Percentiles rank a stretch among this genome's conserved stretches.
Conservation (phyloP, 176 grass and related monocot genomes). For the Oryza punctata region DNA sequence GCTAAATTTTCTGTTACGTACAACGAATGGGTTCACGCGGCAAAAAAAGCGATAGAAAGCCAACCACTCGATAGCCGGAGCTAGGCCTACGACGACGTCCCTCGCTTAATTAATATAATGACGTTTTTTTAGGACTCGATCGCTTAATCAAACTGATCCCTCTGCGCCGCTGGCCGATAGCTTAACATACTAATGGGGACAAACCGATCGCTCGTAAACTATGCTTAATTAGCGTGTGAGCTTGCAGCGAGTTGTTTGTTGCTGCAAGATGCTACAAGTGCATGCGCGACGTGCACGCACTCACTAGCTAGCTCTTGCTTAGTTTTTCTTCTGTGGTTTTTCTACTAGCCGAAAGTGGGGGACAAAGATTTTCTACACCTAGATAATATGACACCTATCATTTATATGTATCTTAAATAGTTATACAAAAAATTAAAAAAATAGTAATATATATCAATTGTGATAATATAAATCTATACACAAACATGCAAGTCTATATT, state of each 20-base stretch:
- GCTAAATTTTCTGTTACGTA: no score
- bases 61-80: background rate
- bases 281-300: background rate
- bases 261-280: background rate
- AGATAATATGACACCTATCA: no score
- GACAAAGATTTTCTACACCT: no score
- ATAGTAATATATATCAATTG: no score
- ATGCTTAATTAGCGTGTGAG: background rate
- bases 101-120: background rate
- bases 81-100: background rate
- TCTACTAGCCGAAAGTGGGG: background rate
- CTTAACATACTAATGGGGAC: background rate
- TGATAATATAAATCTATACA: no score
- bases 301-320: background rate
- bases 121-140: background rate
- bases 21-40: background rate
- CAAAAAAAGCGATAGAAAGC: background rate
- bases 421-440: no score
- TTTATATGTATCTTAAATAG: no score
- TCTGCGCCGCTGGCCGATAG: background rate
- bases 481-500: no score
- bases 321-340: background rate
- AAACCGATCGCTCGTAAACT: background rate
- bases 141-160: background rate
- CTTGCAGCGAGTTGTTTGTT: background rate